Conservation (phyloP, 179 eudicot genomes). For the Beta corolliflora region DNA sequence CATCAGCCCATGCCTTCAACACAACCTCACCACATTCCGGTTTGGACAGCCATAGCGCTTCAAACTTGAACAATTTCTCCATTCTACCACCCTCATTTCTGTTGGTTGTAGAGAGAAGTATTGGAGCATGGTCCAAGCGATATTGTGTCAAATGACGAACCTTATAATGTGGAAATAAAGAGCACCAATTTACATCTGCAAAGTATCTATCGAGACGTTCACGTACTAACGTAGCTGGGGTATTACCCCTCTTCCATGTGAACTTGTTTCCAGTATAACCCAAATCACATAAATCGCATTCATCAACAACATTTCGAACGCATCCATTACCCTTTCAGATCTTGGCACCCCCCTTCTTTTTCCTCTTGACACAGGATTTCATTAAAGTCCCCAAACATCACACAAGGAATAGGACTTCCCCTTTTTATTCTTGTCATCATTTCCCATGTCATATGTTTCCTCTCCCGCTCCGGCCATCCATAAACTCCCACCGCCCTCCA, state of each 20-base stretch:
- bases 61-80: not conserved
- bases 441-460: too few species aligned
- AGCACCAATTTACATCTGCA: not conserved
- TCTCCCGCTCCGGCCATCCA: too few species aligned
- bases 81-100: accelerated
- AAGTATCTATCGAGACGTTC: not conserved
- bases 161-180: not conserved
- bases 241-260: not conserved
- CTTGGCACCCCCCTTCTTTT: too few species aligned
- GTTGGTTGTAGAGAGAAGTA: not conserved
- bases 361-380: too few species aligned
- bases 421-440: too few species aligned
- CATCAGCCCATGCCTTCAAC: not conserved
- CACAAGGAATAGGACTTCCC: too few species aligned
- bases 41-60: accelerated
- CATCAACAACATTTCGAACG: too few species aligned
- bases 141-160: not conserved
- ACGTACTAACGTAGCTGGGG: accelerated
- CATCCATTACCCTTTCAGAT: too few species aligned
- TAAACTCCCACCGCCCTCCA: too few species aligned
- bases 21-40: too few species aligned
- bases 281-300: not conserved
- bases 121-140: not conserved
- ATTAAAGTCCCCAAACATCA: too few species aligned
- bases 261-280: not conserved